A percentile compares a stretch with the other conserved stretches of the same genome.
Evolutionary conservation across 2,329 filamentous ascomycete species (phyloP).

Genomic region (Xylariaceae sp.): DNA sequence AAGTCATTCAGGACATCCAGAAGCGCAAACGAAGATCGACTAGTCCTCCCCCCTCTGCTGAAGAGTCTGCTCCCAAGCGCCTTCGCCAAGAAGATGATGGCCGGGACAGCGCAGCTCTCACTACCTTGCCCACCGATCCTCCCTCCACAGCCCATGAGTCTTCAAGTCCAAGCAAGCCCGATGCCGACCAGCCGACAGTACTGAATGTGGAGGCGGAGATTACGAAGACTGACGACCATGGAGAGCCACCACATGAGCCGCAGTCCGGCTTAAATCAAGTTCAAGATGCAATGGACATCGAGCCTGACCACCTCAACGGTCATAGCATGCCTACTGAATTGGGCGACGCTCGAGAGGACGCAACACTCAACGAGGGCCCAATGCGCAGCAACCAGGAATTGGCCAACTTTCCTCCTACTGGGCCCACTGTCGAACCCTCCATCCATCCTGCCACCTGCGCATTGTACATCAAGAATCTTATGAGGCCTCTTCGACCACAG

Average conservation of each 20-base stretch:
- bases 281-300: no score
- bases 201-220: slow-evolving; percentile 18
- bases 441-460: slow-evolving; percentile 71
- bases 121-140: neutral
- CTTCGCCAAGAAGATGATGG: slow-evolving; percentile 41
- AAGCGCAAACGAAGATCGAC: slow-evolving; percentile 67
- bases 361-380: no score
- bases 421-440: slow-evolving; percentile 49
- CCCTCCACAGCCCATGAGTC: slow-evolving; percentile 7
- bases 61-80: slow-evolving; percentile 56
- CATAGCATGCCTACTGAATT: no score
- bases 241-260: no score
- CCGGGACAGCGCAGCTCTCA: slow-evolving; percentile 13
- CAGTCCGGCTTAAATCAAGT: no score
- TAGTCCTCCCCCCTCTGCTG: slow-evolving; percentile 55
- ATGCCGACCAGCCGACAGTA: neutral
- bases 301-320: no score
- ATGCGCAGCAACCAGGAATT: no score
- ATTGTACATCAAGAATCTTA: slow-evolving; percentile 86
- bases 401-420: slow-evolving; percentile 7
- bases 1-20: slow-evolving; percentile 49
- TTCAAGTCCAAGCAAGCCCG: slow-evolving; percentile 3
- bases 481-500: slow-evolving; percentile 74
- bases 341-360: no score
- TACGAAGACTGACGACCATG: neutral